A percentile compares a stretch with the other conserved stretches of the same genome.
Conservation (phyloP, 441 rosid genomes). For the Viola pubescens region DNA sequence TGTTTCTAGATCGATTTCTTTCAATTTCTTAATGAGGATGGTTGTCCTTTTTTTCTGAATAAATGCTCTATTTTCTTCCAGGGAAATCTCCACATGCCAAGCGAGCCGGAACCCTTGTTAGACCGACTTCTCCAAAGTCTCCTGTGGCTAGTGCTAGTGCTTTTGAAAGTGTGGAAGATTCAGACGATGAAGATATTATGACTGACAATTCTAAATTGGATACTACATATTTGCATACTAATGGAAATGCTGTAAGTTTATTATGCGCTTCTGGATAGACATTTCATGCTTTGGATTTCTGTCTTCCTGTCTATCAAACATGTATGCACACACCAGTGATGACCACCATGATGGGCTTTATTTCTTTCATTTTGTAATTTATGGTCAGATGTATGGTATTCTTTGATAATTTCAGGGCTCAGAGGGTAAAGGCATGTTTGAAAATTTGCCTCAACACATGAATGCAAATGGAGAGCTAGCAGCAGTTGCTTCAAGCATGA, state of each 20-base stretch:
- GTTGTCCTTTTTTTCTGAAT: conserved; percentile 3
- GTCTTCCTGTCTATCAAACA: not conserved
- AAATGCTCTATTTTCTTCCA: conserved; percentile 19
- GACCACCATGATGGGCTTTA: not conserved
- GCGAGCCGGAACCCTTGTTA: conserved; percentile 53
- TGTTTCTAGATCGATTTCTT: not conserved
- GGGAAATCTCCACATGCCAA: conserved; percentile 62
- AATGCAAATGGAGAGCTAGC: conserved; percentile 57
- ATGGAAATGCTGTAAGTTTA: conserved; percentile 72
- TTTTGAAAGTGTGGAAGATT: conserved; percentile 80
- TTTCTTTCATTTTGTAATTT: conserved; percentile 1
- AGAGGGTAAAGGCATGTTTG: conserved; percentile 16
- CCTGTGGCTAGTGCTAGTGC: conserved; percentile 91
- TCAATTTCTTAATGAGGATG: not conserved
- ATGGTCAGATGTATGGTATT: too few relatives aligned
- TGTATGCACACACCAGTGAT: not conserved
- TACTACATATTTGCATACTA: conserved; percentile 47
- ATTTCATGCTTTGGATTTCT: not conserved
- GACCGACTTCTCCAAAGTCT: conserved; percentile 88
- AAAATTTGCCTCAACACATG: conserved; percentile 31
- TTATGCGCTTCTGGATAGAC: conserved; percentile 10
- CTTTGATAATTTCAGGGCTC: conserved; percentile 28
- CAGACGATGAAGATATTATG: conserved; percentile 84
- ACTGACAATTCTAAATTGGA: conserved; percentile 57
- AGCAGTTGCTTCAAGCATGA: conserved; percentile 62